These are phyloP conservation scores for Inga oerstediana DNA, from an alignment of 306 rosid genomes.

Conservation along the genomic window DNA sequence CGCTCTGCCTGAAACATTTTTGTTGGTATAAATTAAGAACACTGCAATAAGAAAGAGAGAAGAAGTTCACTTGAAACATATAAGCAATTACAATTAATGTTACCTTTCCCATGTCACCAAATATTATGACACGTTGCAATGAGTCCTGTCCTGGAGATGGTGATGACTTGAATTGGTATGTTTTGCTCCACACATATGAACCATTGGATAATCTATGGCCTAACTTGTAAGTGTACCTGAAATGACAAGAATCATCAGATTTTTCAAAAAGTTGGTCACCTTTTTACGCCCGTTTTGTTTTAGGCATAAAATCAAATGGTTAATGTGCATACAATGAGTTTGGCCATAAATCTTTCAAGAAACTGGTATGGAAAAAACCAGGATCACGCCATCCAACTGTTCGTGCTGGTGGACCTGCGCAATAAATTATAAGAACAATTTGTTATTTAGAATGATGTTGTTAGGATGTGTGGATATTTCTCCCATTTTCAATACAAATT, in stretches of 20 bases:
- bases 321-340: constrained; percentile 44
- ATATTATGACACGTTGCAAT: constrained; percentile 72
- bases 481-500: neutral
- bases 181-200: constrained; percentile 54
- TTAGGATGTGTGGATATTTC: no score
- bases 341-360: constrained; percentile 72
- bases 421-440: neutral
- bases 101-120: constrained; percentile 96
- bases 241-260: neutral
- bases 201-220: constrained; percentile 52
- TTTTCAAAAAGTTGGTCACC: neutral
- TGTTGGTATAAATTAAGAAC: neutral
- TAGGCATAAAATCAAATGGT: constrained; percentile 11
- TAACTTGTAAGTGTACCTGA: constrained; percentile 57
- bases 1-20: constrained; percentile 68
- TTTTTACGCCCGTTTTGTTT: neutral
- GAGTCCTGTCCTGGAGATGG: constrained; percentile 86
- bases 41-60: neutral
- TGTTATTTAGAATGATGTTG: neutral
- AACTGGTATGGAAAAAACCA: constrained; percentile 83
- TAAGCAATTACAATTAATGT: neutral
- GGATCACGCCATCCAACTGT: constrained; percentile 92
- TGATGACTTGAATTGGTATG: constrained; percentile 62
- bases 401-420: constrained; percentile 70
- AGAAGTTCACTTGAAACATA: neutral